Conservation (phyloP, 1,284 basidiomycete species). For the Meripilus lineatus region DNA sequence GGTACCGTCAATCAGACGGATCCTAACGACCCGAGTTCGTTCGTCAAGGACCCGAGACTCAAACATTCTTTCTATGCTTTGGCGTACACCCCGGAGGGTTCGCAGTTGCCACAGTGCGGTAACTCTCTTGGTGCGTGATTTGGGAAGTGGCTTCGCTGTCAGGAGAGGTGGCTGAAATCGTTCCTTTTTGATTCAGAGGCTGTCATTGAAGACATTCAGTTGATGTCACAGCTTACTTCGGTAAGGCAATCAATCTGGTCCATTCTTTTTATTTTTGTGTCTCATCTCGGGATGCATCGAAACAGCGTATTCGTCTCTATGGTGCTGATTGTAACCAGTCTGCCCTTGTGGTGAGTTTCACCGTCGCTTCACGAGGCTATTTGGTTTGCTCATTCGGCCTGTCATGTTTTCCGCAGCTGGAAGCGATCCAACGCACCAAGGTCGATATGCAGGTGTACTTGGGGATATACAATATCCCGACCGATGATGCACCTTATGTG, state of each 20-base stretch:
- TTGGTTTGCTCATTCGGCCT: no score
- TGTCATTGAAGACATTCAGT: conserved; percentile 52
- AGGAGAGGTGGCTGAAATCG: neutral
- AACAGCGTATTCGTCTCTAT: conserved; percentile 48
- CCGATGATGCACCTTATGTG: conserved; percentile 64
- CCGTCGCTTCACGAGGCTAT: conserved; percentile 10
- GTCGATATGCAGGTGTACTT: conserved; percentile 84
- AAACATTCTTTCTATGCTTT: conserved; percentile 66
- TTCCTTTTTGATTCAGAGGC: conserved; percentile 19
- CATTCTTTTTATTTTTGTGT: neutral
- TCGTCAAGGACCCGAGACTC: conserved; percentile 55
- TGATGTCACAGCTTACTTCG: conserved; percentile 53
- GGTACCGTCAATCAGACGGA: conserved; percentile 45
- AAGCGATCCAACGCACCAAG: conserved; percentile 85
- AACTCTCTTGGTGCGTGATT: conserved; percentile 37
- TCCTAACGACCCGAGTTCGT: conserved; percentile 58
- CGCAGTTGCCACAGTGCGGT: conserved; percentile 46
- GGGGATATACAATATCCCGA: conserved; percentile 71
- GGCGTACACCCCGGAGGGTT: conserved; percentile 68
- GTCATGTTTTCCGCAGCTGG: conserved; percentile 39
- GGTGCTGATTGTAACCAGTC: conserved; percentile 57
- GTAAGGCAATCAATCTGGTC: conserved; percentile 8
- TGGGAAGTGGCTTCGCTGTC: neutral
- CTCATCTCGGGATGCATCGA: neutral
- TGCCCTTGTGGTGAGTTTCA: conserved; percentile 40